Evolutionary conservation across 116 monocot genomes (phyloP), one percentile per base, ranked within the genome.

Genomic region (Zostera marina): DNA sequence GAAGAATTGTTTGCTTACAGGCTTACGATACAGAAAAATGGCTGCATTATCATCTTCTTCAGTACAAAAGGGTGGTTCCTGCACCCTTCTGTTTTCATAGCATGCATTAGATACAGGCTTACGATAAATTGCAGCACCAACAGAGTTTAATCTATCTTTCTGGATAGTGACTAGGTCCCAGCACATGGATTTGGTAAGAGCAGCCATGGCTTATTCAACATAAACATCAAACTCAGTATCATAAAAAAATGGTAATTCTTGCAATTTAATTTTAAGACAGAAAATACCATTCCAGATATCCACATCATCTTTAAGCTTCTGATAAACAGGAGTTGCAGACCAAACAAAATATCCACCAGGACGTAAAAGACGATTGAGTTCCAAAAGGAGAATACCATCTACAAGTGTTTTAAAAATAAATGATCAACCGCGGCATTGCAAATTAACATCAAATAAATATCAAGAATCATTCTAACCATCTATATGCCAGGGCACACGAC

Each of bases 311-410:
- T 74, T 65, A 1, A 85, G 77, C 61, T 74, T 91, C 65, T 80
- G 85, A 70, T 91, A 91, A 0, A 92, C 87, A 16, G 92, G 92
- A 9, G 92, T 86, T 15, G 83, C 92, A 12, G 87, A 92, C 87
- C 86, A 92, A 22, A 92, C 80, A 59, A 86, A 92, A 61, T 64
- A 86, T 10, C 92, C 92, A 26, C 92, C 92, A 13, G 92, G 92
- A 24, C 92, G 82, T 7, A 92, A 56, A 40, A 86, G 73, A 42
- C 92, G 77, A 63, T 92, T 86, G 11, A 92, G 59, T 59, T 92
- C 92, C 48, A 92, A 72, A 43, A 92, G 86, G 22, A 86, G 80
- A 8, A 61, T 55, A 4, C 92, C 92, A 69, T 78, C 89, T 90
- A 52, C 8, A 8, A 52, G 53, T 38, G 47, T 64, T 13, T 22